Base-by-base conservation (phyloP, 192 early-diverging fungal species). In the Dissophora globulifera region DNA sequence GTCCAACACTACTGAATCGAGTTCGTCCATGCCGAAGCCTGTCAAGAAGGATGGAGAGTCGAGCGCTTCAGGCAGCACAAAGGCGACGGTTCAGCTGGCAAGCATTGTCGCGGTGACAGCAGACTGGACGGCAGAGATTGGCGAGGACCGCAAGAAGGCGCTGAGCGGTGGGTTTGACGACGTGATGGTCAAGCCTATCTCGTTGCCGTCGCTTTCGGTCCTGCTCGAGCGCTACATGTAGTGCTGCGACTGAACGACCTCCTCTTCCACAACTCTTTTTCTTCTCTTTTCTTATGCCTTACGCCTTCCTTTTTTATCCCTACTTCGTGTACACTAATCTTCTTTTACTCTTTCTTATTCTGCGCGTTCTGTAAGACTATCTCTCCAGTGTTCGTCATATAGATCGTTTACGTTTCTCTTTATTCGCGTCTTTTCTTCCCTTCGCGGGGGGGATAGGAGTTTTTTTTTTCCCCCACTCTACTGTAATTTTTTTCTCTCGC, bases 151-250 rank as follows among this genome's bases (percentile, higher is more conserved):
- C 5, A 58, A 76, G 26, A 59, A 57, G 17, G 72, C 64, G 2
- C 22, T 67, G 32, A 57, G 51, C 17, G 52, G 58, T 5, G 72
- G 72, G 0, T 76, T 76, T 57, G 72, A 76, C 25, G 72, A 76
- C 57, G 72, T 76, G 13, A 56, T 76, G 63, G 72, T 76, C 19
- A 76, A 76, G 49, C 72, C 72, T 32, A 61, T 76, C 45, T 76
- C 72, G 19, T 30, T 76, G 35, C 72, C 72, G 10, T 76, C 72
- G n/a, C 38, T 76, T 11, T 67, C 72, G 1, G 26, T 67, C 20
- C 32, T 76, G 4, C 26, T 76, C 38, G 63, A 66, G 20, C 56
- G 72, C 17, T 67, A 76, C 29, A 67, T 50, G 62, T 43, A 50
- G 27, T 41, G 48, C 23, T 43, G 33, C n/a, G 58, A 69, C 33